Base-by-base conservation (phyloP, 495 filamentous ascomycete genomes). In the Achaetomiella virescens region DNA sequence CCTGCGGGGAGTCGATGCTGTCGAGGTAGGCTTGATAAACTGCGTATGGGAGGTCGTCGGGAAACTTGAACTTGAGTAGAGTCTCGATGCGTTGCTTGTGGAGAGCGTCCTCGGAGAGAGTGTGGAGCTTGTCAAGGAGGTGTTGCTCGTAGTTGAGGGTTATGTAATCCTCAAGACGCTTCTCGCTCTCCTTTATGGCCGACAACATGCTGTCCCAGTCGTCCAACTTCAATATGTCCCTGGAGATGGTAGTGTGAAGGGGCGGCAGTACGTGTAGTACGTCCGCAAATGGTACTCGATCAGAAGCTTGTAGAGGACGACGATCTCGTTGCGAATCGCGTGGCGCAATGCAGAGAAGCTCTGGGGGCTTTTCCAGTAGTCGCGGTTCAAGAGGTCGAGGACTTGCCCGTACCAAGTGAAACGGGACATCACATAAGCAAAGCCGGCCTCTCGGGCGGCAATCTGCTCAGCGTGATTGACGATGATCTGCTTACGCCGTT, bases 401-500 rank as follows among this genome's bases (percentile, higher is more conserved):
- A 57, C 53, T 11, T 63, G 53, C 2, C 48, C 41, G 49, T 63
- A 63, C 61, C 61, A 63, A 6, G 52, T 51, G 15, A 63, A 55
- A 6, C 61, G 35, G n/a, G 61, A 63, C 61, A 63, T 60, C 48
- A 63, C 61, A 36, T 63, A 64, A 40, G 54, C 51, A 47, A 63
- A 63, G 1, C 61, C 61, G 8, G 54, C 35, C 41, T 63, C 57
- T 18, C 43, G 37, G 6, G 57, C 61, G 3, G 57, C 48, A 12
- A 63, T 60, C 41, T 59, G 57, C 46, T 63, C 57, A 6, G 61
- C 48, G 42, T 63, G 57, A 35, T 63, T 63, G 61, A 63, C 43
- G 18, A 63, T 53, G 15, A 63, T 44, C 58, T 61, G 42, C 9
- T 31, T 24, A 15, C 38, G 17, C 31, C 22, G 9, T 41, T 42